Base-by-base conservation (phyloP, 305 asterid species). In the Petunia hybrid region DNA sequence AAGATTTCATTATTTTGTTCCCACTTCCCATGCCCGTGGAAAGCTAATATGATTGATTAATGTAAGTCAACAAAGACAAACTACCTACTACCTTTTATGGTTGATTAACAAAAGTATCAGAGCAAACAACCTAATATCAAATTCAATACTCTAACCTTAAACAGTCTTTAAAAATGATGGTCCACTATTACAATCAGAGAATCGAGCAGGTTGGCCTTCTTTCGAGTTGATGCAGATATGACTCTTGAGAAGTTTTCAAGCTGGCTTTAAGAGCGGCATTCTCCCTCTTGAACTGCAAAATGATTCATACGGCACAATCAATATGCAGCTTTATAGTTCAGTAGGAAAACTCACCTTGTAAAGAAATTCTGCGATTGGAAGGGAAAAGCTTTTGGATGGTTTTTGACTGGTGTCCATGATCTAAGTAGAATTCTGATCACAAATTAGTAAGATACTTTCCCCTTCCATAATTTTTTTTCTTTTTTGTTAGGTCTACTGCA, bases 271-370 rank as follows among this genome's bases (percentile, higher is more conserved):
- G 87, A 70, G 67, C 62, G 14, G 43, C 66, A 6, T 77, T 84
- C 75, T 76, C 82, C 64, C 31, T 62, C 62, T 31, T 69, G 63
- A 86, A 68, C 89, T 84, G 83, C 67, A 76, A 65, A 39, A 76
- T 74, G 64, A 53, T 74, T 2, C 38, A 74, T 61, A 74, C n/a
- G 13, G 38, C 79, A 53, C 48, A 74, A 73, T 74, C 79, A 74
- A 74, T 51, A 13, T 74, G 79, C 13, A 53, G 78, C 48, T 74
- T 64, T 40, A 6, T 35, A 56, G 14, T 9, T 59, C 48, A 53
- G 7, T 74, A 53, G 2, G 51, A 53, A 53, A 74, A 74, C 38
- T 38, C 64, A n/a, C 4, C 64, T 74, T 13, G 14, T 53, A 53
- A 53, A 74, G 35, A 38, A 38, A 74, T 38, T 1, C 1, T 53